Conservation (phyloP, 768 basidiomycete genomes). For the Hericium rajendrae region DNA sequence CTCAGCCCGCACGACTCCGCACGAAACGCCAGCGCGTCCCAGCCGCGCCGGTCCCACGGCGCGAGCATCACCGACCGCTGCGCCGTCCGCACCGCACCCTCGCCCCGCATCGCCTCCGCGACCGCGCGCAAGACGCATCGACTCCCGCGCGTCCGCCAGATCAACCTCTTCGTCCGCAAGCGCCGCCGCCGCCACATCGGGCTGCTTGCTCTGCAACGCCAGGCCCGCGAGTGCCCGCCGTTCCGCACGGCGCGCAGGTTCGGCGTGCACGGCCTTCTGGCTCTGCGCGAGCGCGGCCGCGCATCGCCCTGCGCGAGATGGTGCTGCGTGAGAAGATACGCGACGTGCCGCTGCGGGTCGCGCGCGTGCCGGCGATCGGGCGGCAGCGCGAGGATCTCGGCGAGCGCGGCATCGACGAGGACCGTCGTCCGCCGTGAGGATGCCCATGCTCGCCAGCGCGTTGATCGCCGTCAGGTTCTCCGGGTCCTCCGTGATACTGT, state of each 20-base stretch:
- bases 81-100: slow-evolving; percentile 30
- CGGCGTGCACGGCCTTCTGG: slow-evolving; percentile 47
- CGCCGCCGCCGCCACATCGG: slow-evolving; percentile 35
- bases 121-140: slow-evolving; percentile 48
- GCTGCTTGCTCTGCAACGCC: slow-evolving; percentile 38
- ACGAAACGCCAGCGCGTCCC: slow-evolving; percentile 56
- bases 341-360: slow-evolving; percentile 63
- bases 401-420: slow-evolving; percentile 79
- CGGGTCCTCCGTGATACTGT: slow-evolving; percentile 67
- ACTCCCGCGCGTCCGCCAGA: slow-evolving; percentile 28
- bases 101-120: slow-evolving; percentile 20
- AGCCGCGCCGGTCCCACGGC: slow-evolving; percentile 42
- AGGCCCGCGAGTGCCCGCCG: slow-evolving; percentile 48
- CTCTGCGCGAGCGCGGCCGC: slow-evolving; percentile 22
- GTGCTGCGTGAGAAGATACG: slow-evolving; percentile 64
- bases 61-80: slow-evolving; percentile 58
- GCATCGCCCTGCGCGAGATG: slow-evolving; percentile 55
- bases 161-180: slow-evolving; percentile 25
- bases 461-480: slow-evolving; percentile 78
- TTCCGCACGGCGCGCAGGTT: slow-evolving; percentile 41
- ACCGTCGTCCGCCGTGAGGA: slow-evolving; percentile 66
- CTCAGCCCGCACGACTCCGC: slow-evolving; percentile 15
- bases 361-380: slow-evolving; percentile 52
- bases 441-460: slow-evolving; percentile 82
- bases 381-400: slow-evolving; percentile 67